phyloP scores from a whole-genome alignment of 306 rosid genomes.

The Echinosophora koreensis region DNA sequence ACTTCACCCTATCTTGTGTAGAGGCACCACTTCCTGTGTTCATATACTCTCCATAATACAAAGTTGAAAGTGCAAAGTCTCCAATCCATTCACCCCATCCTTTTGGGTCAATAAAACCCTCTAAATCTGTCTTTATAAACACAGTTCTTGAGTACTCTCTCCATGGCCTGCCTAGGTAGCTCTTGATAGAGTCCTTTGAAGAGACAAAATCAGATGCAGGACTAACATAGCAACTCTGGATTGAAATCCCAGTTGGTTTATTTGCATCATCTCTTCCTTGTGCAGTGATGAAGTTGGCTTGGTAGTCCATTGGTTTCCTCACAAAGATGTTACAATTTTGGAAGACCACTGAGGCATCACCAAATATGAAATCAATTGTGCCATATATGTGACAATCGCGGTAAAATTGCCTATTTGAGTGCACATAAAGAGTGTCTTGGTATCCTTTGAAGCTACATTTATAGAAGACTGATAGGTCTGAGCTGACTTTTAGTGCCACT shows the following conservation, averaged over 20 bases:
- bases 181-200: background rate
- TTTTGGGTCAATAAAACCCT: background rate
- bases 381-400: background rate
- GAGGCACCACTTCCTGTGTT: slow-evolving; percentile 12
- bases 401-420: background rate
- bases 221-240: background rate
- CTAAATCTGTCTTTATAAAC: background rate
- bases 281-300: background rate
- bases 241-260: background rate
- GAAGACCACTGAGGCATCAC: background rate
- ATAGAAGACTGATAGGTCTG: slow-evolving; percentile 26
- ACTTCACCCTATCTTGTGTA: background rate
- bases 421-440: slow-evolving; percentile 4
- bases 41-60: background rate
- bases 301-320: background rate
- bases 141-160: background rate
- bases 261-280: background rate
- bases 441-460: slow-evolving; percentile 20
- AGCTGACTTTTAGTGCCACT: background rate
- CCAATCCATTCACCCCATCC: slow-evolving; percentile 31
- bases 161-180: slow-evolving; percentile 22
- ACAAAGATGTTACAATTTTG: background rate
- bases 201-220: background rate
- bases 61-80: background rate
- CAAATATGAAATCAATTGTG: slow-evolving; percentile 28